Evolutionary conservation across 371 early-diverging fungal genomes (phyloP), one percentile per base, ranked within the genome.

Genomic region (Chytridiales sp.): DNA sequence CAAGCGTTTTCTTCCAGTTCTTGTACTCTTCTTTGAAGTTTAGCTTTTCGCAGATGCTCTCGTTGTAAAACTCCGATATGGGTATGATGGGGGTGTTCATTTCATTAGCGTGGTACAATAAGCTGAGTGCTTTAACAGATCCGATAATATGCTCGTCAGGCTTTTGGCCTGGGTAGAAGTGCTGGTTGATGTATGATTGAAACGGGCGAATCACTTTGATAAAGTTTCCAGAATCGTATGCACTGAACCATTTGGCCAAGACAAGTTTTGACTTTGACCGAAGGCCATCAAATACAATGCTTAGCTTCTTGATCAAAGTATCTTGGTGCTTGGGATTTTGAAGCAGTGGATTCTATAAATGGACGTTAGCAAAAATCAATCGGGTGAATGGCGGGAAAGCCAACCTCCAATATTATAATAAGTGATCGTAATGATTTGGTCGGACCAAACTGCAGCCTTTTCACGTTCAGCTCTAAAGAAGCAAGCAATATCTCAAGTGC

Each of bases 21-120:
- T 81, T 74, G 61, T 88, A 92, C 63, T 92, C 90, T 36, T 87
- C 87, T 62, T 89, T 90, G 68, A 89, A 87, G 48, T 88, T 88
- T 47, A 90, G 72, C 38, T 83, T 83, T 34, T 77, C 73, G 27
- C 67, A 64, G 27, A 89, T 72, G 0, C 75, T 72, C 4, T 78
- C 70, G 47, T 75, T 85, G 66, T 87, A 86, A 67, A 92, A 92
- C 0, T 70, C 64, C 6, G 74, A 69, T 39, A 75, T 65, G 0
- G 84, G 78, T 21, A 84, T 71, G n/a, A 75, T 69, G 4, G 72
- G 66, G 13, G 47, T 47, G 19, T 61, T 41, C 11, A 42, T 13
- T 22, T 69, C 74, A 49, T 78, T 80, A 21, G 78, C 79, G 48
- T 72, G 71, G 72, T 81, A 86, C 21, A 88, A 67, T 40, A 89